Evolutionary conservation across 768 basidiomycete species (phyloP).

Genomic region (Kwoniella sp.): DNA sequence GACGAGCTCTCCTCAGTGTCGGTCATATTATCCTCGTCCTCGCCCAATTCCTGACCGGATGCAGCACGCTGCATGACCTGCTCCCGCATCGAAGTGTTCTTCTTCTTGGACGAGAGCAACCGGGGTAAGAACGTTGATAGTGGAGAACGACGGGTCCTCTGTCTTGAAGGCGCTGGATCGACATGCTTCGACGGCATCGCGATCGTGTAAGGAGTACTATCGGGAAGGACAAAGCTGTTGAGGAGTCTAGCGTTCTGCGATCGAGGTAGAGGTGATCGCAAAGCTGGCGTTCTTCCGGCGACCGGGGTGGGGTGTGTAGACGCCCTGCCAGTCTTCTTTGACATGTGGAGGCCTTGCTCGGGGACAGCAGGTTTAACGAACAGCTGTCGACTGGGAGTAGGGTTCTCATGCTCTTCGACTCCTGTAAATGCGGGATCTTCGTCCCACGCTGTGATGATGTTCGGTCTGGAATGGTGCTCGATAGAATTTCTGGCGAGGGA

Average conservation of each 20-base stretch:
- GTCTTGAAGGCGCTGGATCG: background rate
- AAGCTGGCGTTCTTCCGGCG: background rate
- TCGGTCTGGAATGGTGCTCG: constrained; percentile 33
- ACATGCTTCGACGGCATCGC: background rate
- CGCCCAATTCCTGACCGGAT: background rate
- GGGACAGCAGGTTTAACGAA: constrained; percentile 19
- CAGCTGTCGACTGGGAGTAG: constrained; percentile 31
- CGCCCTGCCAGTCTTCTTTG: constrained; percentile 6
- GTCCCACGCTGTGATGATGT: constrained; percentile 36
- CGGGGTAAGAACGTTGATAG: constrained; percentile 36
- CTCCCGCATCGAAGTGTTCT: constrained; percentile 1
- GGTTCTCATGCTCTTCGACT: constrained; percentile 32
- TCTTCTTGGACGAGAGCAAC: constrained; percentile 36
- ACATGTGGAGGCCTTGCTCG: constrained; percentile 21
- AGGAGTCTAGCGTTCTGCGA: background rate
- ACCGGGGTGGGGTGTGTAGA: background rate
- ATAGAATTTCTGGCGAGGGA: constrained; percentile 40
- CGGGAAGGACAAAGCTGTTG: background rate
- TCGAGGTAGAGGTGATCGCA: constrained; percentile 14
- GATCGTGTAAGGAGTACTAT: background rate
- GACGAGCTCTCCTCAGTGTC: constrained; percentile 28
- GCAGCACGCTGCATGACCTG: background rate
- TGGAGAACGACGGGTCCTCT: constrained; percentile 19
- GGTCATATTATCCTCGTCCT: constrained; percentile 27
- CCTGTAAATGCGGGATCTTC: constrained; percentile 4